These are phyloP conservation scores for Penicillium roqueforti DNA, from an alignment of 495 filamentous ascomycete genomes.

Conservation along the genomic window DNA sequence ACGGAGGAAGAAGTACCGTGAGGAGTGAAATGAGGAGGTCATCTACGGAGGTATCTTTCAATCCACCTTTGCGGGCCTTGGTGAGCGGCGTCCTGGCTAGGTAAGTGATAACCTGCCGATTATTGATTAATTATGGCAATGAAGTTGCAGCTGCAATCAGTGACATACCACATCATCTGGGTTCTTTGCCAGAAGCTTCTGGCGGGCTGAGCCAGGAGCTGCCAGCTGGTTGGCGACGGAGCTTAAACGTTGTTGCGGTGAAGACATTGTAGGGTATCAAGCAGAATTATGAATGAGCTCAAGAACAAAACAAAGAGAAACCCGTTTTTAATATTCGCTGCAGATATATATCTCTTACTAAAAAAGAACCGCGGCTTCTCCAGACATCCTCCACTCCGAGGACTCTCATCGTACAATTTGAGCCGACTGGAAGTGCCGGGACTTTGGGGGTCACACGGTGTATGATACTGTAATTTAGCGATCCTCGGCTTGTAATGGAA, in stretches of 20 bases:
- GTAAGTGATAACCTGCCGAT: conserved; percentile 71
- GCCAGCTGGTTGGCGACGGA: conserved; percentile 41
- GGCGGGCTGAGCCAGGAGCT: conserved; percentile 28
- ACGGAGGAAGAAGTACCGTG: conserved; percentile 50
- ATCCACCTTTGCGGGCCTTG: conserved; percentile 76
- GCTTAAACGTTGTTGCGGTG: conserved; percentile 39
- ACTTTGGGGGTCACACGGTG: conserved; percentile 5
- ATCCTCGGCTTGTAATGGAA: conserved; percentile 25
- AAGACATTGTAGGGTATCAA: conserved; percentile 32
- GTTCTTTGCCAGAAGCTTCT: conserved; percentile 37
- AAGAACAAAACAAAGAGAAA: background rate
- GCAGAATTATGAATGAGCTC: background rate
- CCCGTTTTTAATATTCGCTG: background rate
- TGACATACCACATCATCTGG: conserved; percentile 44
- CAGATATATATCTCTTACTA: background rate
- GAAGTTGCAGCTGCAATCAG: background rate
- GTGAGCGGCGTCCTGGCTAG: conserved; percentile 74
- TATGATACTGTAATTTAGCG: conserved; percentile 32
- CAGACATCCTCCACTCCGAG: background rate
- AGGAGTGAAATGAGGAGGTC: conserved; percentile 73
- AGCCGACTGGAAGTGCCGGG: conserved; percentile 32
- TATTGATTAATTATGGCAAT: conserved; percentile 6
- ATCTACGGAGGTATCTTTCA: conserved; percentile 89
- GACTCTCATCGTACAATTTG: background rate
- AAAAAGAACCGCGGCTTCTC: conserved; percentile 15